These are phyloP conservation scores for Colletotrichum horii DNA, from an alignment of 2,329 filamentous ascomycete species.

Conservation along the genomic window DNA sequence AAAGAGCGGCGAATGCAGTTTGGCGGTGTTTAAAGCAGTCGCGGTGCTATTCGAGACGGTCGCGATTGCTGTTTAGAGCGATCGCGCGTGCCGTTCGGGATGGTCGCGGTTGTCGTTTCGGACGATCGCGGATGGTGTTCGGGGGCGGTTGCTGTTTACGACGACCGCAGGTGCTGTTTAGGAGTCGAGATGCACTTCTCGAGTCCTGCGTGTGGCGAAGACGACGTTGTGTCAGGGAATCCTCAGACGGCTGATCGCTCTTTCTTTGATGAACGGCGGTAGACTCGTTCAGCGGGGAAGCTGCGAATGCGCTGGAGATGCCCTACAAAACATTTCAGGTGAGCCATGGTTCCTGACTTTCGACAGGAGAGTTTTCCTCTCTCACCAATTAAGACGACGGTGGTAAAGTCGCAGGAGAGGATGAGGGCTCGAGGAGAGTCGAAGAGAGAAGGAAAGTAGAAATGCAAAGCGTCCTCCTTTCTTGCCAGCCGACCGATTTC, in stretches of 20 bases:
- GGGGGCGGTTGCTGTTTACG: background rate
- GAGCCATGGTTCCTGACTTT: conserved; percentile 18
- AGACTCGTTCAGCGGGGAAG: conserved; percentile 1
- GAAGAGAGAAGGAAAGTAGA: background rate
- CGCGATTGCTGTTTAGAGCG: background rate
- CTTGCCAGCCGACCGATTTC: conserved; percentile 24
- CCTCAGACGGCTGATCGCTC: background rate
- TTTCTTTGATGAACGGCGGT: conserved; percentile 3
- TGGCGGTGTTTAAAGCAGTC: conserved; percentile 47
- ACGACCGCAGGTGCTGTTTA: background rate
- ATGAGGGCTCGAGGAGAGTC: background rate
- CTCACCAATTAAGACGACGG: conserved; percentile 16
- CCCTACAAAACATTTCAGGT: conserved; percentile 12
- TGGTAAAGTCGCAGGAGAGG: background rate
- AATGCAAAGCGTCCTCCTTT: background rate
- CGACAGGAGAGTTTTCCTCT: conserved; percentile 19
- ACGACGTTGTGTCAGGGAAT: background rate
- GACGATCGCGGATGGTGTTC: background rate
- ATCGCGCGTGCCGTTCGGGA: conserved; percentile 41
- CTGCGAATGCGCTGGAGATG: background rate
- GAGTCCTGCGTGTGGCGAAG: background rate
- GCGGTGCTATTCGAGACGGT: background rate
- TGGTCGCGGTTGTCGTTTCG: background rate
- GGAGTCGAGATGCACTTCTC: background rate
- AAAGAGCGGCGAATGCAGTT: conserved; percentile 76